A percentile compares a stretch with the other conserved stretches of the same genome.
These are phyloP conservation scores for Tetrahymena thermophila DNA, from an alignment of 73 alveolate genomes.

Conservation along the genomic window DNA sequence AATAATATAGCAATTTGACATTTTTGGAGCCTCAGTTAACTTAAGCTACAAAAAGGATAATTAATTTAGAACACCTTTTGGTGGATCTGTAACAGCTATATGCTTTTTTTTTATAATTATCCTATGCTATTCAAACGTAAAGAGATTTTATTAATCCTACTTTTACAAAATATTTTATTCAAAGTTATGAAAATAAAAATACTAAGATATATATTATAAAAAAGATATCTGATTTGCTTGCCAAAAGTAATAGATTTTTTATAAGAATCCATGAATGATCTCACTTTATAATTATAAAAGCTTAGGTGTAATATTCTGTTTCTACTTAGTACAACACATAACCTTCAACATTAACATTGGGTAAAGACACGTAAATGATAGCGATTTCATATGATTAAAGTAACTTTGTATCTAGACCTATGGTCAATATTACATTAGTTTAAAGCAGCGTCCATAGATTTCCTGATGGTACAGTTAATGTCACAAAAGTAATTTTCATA, in stretches of 20 bases:
- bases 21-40: not conserved
- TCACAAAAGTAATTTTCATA: not conserved
- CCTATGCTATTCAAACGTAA: not conserved
- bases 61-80: not conserved
- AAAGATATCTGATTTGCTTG: not conserved
- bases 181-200: too few species aligned
- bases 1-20: not conserved
- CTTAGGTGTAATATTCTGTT: not conserved
- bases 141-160: too few species aligned
- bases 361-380: not conserved
- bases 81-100: not conserved
- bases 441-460: not conserved
- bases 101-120: not conserved
- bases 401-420: not conserved
- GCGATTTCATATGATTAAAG: not conserved
- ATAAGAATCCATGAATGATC: too few species aligned
- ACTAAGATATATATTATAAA: too few species aligned
- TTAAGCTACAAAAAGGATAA: not conserved
- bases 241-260: not conserved
- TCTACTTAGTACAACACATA: not conserved
- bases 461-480: not conserved
- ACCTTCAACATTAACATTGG: not conserved
- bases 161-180: too few species aligned
- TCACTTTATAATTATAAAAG: not conserved
- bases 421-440: not conserved